These are phyloP conservation scores for Cinnamomum micranthum DNA, from an alignment of 164 flowering plant genomes.

Conservation along the genomic window DNA sequence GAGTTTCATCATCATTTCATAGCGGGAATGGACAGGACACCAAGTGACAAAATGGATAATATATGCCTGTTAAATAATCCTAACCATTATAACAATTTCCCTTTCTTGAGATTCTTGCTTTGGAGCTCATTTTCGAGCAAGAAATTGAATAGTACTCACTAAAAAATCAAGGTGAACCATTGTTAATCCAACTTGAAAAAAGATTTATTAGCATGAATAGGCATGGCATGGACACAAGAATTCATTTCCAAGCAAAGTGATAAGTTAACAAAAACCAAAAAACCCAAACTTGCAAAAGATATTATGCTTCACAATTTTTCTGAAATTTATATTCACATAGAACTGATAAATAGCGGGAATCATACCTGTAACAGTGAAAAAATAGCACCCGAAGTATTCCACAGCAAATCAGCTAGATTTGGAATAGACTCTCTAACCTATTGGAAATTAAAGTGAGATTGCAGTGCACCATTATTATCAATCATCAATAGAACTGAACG, in stretches of 20 bases:
- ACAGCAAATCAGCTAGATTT: constrained; percentile 79
- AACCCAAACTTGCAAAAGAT: not conserved
- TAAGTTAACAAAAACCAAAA: not conserved
- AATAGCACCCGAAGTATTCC: constrained; percentile 89
- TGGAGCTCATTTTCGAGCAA: no score
- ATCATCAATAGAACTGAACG: not conserved
- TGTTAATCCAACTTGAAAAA: not conserved
- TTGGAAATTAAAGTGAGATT: constrained; percentile 12
- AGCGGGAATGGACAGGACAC: not conserved
- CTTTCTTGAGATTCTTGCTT: no score
- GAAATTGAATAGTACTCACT: not conserved
- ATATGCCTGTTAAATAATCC: not conserved
- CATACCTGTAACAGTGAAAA: constrained; percentile 83
- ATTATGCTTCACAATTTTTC: not conserved
- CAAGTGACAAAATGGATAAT: not conserved
- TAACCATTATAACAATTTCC: no score
- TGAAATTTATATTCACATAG: not conserved
- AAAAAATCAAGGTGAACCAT: not conserved
- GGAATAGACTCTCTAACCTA: constrained; percentile 78
- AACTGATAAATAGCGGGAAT: not conserved
- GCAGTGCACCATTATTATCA: not conserved
- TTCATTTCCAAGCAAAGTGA: not conserved
- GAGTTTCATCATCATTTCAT: no score
- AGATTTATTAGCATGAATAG: not conserved
- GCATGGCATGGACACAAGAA: not conserved